Percentiles rank a stretch among this genome's conserved stretches.
Conservation (phyloP, 805 yeast genomes). For the Brettanomyces bruxellensis region DNA sequence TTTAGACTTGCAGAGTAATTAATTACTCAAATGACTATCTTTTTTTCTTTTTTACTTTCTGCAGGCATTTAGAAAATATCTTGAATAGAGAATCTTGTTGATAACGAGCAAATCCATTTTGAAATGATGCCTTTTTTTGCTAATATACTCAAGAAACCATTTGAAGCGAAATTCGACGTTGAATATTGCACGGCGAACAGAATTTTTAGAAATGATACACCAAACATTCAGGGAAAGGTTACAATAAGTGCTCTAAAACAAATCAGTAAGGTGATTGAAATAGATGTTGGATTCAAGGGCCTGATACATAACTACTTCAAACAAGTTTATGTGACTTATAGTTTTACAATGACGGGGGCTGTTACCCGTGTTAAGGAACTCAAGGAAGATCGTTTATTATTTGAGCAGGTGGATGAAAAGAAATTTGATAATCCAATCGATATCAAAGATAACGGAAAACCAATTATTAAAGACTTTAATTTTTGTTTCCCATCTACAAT, state of each 20-base stretch:
- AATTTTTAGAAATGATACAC: slow-evolving; percentile 1
- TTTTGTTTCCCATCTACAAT: background rate
- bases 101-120: too few species aligned
- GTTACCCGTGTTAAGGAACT: slow-evolving; percentile 1
- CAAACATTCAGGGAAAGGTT: slow-evolving; percentile 1
- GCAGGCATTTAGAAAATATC: too few species aligned
- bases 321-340: slow-evolving; percentile 1
- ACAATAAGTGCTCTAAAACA: background rate
- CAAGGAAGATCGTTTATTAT: background rate
- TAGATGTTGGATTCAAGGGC: slow-evolving; percentile 2
- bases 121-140: background rate
- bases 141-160: background rate
- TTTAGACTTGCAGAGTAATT: too few species aligned
- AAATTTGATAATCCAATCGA: background rate
- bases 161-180: background rate
- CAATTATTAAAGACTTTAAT: background rate
- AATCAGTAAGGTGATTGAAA: background rate
- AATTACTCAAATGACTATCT: too few species aligned
- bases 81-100: too few species aligned
- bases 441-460: background rate
- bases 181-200: background rate
- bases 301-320: background rate
- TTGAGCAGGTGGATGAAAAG: background rate
- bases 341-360: background rate
- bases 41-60: too few species aligned